Base-by-base conservation (phyloP, 2,329 filamentous ascomycete genomes). In the Talaromyces piceae region DNA sequence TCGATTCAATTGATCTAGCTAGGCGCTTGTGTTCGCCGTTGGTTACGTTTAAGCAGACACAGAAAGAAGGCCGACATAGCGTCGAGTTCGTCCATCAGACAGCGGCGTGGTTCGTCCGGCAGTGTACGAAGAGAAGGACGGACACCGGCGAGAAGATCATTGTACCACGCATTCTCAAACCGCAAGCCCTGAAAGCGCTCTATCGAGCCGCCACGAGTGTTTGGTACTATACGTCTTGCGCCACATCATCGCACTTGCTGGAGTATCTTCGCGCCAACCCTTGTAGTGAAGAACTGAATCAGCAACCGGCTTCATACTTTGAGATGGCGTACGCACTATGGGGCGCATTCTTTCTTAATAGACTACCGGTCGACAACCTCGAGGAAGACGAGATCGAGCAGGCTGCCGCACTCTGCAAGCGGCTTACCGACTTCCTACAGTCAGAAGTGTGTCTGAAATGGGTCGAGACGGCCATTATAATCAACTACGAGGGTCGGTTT, bases 381-480 rank as follows among this genome's bases (percentile, higher is more conserved):
- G 31, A 48, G 9, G 31, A 27, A 18, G 46, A 41, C 22, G 46
- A 48, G n/a, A 5, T 48, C 8, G 46, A 41, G 31, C 46, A 48
- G 33, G 46, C 31, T 5, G 39, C 31, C 12, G 28, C 22, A 4
- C 23, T 48, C 5, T 48, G 46, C 23, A 48, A 28, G 22, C 27
- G 30, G 12, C 31, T 48, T 12, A 18, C 22, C 12, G 12, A 18
- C 5, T 48, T 48, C 28, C 13, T 48, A 7, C 46, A 31, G 4
- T 48, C 46, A 22, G 23, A 9, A 20, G 13, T 9, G 12, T 48
- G 46, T 48, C 46, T 48, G 13, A 41, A 41, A 25, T 48, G 46
- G 46, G n/a, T 48, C 28, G 46, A 48, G 18, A 41, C 41, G 22
- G 46, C 46, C 31, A 41, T 48, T 5, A 48, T 48, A 12, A 48